phyloP scores from a whole-genome alignment of 768 basidiomycete species.

The Kwoniella dejecticola region DNA sequence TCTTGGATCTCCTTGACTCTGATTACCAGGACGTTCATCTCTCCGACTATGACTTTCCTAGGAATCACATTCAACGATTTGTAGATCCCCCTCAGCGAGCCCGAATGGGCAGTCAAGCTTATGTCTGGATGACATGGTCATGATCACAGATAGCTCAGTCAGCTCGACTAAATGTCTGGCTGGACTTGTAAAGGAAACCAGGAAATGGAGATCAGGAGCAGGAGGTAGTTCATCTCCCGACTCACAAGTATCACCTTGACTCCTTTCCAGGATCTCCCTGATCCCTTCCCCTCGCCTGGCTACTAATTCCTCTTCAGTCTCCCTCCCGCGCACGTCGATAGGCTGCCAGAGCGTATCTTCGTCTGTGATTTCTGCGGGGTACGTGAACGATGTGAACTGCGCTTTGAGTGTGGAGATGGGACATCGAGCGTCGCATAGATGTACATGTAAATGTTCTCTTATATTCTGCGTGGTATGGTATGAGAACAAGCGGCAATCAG shows the following conservation, averaged over 20 bases:
- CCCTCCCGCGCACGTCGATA: conserved; percentile 17
- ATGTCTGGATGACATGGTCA: conserved; percentile 20
- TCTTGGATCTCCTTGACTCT: conserved; percentile 25
- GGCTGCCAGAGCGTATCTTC: conserved; percentile 25
- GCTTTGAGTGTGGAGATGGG: conserved; percentile 8
- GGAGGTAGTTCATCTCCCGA: background rate
- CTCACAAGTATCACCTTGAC: conserved; percentile 29
- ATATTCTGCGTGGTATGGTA: conserved; percentile 24
- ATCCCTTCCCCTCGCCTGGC: conserved; percentile 24
- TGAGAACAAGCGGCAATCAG: too few relatives aligned
- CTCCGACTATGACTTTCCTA: conserved; percentile 21
- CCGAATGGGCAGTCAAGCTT: conserved; percentile 38
- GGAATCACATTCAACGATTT: conserved; percentile 24
- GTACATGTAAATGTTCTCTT: conserved; percentile 38
- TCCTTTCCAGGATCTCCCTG: conserved; percentile 21
- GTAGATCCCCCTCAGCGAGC: conserved; percentile 28
- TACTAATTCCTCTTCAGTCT: conserved; percentile 35
- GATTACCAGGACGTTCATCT: conserved; percentile 44
- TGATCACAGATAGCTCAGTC: background rate
- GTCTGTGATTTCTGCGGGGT: conserved; percentile 18
- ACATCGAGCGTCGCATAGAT: conserved; percentile 27
- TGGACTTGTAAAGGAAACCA: too few relatives aligned
- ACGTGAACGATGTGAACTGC: conserved; percentile 31
- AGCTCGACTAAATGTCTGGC: too few relatives aligned
- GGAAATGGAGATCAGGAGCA: too few relatives aligned